phyloP scores from a whole-genome alignment of 306 rosid genomes.

The Pyrus pyrifolia region DNA sequence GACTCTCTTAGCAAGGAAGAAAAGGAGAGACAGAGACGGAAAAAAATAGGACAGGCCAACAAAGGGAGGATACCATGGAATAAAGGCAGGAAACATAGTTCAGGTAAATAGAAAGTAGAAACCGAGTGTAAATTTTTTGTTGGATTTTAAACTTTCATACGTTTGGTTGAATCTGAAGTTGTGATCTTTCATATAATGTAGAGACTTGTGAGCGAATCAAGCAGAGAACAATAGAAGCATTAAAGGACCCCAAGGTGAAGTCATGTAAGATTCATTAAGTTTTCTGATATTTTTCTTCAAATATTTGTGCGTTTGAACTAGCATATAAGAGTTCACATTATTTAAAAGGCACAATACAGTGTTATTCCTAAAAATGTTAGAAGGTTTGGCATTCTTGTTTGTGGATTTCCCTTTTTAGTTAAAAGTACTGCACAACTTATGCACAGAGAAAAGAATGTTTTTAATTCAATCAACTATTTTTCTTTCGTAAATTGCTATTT shows the following conservation, averaged over 20 bases:
- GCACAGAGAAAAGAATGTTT: neutral
- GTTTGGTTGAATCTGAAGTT: constrained; percentile 16
- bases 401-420: neutral
- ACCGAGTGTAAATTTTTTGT: neutral
- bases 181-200: constrained; percentile 23
- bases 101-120: constrained; percentile 44
- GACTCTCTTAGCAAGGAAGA: constrained; percentile 19
- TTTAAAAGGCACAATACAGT: neutral
- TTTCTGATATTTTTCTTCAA: constrained; percentile 16
- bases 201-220: constrained; percentile 70
- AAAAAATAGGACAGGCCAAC: constrained; percentile 76
- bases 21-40: constrained; percentile 62
- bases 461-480: neutral
- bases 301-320: neutral
- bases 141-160: constrained; percentile 1
- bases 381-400: neutral
- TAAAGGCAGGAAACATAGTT: constrained; percentile 75
- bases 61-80: constrained; percentile 92
- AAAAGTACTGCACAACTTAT: neutral
- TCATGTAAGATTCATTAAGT: constrained; percentile 53
- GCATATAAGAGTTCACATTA: neutral
- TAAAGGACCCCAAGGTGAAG: constrained; percentile 92
- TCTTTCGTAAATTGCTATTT: neutral
- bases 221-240: constrained; percentile 68
- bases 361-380: neutral